Percentiles rank a stretch among this genome's conserved stretches.
Evolutionary conservation across 257 asterid genomes (phyloP).

Genomic region (Nyctanthes arbortristis): DNA sequence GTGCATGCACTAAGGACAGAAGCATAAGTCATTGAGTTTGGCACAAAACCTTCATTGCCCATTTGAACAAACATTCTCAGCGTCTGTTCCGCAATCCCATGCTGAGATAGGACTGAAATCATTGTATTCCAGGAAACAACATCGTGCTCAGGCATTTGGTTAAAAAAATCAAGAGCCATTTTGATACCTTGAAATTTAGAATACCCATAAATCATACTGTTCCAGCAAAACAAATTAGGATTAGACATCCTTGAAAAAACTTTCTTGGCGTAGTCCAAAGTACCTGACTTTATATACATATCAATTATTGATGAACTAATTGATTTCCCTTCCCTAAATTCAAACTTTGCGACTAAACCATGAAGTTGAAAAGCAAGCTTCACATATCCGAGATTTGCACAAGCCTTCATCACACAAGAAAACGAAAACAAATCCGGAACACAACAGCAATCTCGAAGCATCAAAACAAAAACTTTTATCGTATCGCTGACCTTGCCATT

Average conservation of each 20-base stretch:
- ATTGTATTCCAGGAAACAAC: slow-evolving; percentile 22
- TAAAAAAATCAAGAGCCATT: slow-evolving; percentile 13
- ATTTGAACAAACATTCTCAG: slow-evolving; percentile 14
- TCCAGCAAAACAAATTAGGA: slow-evolving; percentile 19
- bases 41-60: slow-evolving; percentile 9
- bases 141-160: slow-evolving; percentile 25
- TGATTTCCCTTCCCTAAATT: background rate
- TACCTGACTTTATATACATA: slow-evolving; percentile 18
- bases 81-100: background rate
- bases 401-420: slow-evolving; percentile 15
- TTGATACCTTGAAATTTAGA: slow-evolving; percentile 17
- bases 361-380: slow-evolving; percentile 17
- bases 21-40: slow-evolving; percentile 21
- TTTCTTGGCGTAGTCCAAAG: slow-evolving; percentile 3
- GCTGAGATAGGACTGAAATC: slow-evolving; percentile 15
- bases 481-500: slow-evolving; percentile 7
- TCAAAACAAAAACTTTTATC: slow-evolving; percentile 10
- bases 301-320: slow-evolving; percentile 18
- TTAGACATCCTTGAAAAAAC: background rate
- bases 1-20: slow-evolving; percentile 17
- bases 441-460: background rate
- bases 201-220: slow-evolving; percentile 5
- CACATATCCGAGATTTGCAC: slow-evolving; percentile 15
- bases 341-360: slow-evolving; percentile 20
- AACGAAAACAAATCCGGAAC: slow-evolving; percentile 14